phyloP scores from a whole-genome alignment of 2,329 filamentous ascomycete genomes.

The Penicillium sp. region DNA sequence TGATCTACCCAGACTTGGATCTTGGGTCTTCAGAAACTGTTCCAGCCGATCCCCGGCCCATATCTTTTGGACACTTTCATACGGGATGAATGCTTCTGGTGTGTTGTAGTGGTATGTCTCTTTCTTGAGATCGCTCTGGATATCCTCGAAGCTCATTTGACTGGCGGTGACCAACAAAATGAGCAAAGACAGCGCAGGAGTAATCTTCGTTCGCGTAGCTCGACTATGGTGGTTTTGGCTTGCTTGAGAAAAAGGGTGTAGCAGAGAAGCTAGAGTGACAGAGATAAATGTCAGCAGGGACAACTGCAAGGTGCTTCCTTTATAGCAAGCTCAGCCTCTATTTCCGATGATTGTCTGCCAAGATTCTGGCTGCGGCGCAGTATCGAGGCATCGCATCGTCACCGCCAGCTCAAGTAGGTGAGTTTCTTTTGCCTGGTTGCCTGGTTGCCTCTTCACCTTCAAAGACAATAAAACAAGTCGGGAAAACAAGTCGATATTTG shows the following conservation, averaged over 20 bases:
- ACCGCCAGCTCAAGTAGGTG: background rate
- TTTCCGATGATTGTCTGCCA: background rate
- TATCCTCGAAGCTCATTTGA: background rate
- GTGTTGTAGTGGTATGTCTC: background rate
- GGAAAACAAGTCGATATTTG: background rate
- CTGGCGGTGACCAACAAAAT: too few species aligned
- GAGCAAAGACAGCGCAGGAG: background rate
- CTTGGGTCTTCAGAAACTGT: conserved; percentile 4
- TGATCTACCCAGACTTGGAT: background rate
- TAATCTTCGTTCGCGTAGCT: background rate
- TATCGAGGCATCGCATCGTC: background rate
- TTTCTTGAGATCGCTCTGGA: background rate
- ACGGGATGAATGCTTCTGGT: conserved; percentile 5
- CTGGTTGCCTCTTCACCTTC: background rate
- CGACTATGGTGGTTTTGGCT: background rate
- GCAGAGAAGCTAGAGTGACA: background rate
- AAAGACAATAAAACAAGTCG: background rate
- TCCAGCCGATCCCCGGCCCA: conserved; percentile 9
- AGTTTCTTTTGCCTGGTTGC: background rate
- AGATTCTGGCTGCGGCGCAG: background rate
- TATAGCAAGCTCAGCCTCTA: background rate
- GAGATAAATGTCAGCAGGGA: background rate
- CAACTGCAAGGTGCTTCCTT: background rate
- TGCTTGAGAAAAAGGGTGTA: background rate
- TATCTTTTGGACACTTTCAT: conserved; percentile 3